phyloP scores from a whole-genome alignment of 495 filamentous ascomycete species.

The Penicillium cinerascens region DNA sequence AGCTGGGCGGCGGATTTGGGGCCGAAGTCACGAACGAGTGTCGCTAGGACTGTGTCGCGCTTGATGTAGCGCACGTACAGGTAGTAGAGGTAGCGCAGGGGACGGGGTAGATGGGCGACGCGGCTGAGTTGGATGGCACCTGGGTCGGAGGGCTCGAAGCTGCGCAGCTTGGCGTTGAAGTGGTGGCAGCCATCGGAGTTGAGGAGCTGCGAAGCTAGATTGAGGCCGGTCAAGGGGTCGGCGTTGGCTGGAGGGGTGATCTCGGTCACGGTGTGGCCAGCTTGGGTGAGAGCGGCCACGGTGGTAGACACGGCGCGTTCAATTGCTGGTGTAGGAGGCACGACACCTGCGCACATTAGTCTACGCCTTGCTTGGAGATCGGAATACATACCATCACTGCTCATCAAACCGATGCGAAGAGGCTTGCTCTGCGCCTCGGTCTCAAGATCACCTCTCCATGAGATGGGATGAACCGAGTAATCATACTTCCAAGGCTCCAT shows the following conservation, averaged over 20 bases:
- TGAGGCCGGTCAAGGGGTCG: conserved; percentile 66
- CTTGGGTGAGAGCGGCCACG: conserved; percentile 60
- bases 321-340: conserved; percentile 85
- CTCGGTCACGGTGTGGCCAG: conserved; percentile 76
- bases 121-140: conserved; percentile 71
- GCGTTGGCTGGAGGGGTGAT: conserved; percentile 60
- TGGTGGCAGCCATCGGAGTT: conserved; percentile 85
- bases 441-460: conserved; percentile 65
- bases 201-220: conserved; percentile 79
- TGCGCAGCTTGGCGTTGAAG: conserved; percentile 70
- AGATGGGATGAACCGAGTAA: conserved; percentile 76
- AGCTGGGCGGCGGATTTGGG: conserved; percentile 68
- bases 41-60: conserved; percentile 73
- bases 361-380: neutral
- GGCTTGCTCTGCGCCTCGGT: conserved; percentile 55
- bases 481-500: conserved; percentile 96
- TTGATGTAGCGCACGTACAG: conserved; percentile 81
- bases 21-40: conserved; percentile 66
- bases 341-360: conserved; percentile 51
- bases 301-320: conserved; percentile 68
- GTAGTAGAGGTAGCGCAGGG: conserved; percentile 82
- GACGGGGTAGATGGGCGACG: conserved; percentile 69
- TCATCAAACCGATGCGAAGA: conserved; percentile 73
- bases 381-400: conserved; percentile 61
- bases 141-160: conserved; percentile 75